phyloP scores from a whole-genome alignment of 2,329 filamentous ascomycete species.

The Lecanicillium sp. region DNA sequence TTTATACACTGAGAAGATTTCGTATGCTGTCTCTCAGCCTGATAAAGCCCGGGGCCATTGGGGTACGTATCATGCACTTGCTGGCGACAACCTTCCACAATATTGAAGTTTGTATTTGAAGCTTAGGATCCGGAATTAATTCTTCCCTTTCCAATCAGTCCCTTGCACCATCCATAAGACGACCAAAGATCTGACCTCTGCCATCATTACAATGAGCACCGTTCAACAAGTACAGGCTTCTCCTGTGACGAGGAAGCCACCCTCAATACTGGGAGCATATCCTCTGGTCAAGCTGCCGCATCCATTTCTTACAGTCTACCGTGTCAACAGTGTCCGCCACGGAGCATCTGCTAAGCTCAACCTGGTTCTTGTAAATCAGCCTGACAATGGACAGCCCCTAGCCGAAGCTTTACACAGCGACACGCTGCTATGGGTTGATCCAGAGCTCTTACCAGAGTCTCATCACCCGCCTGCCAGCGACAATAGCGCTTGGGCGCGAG shows the following conservation, averaged over 20 bases:
- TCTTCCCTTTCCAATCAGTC: too few relatives aligned
- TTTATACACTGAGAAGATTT: too few relatives aligned
- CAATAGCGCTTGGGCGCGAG: conserved; percentile 46
- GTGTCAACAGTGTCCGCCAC: conserved; percentile 22
- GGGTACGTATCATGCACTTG: too few relatives aligned
- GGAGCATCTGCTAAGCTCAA: conserved; percentile 15
- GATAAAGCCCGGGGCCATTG: too few relatives aligned
- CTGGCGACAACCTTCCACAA: too few relatives aligned
- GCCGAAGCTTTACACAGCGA: conserved; percentile 19
- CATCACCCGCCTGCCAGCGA: conserved; percentile 36
- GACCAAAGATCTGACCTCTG: neutral
- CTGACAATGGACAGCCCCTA: conserved; percentile 17
- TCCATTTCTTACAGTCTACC: conserved; percentile 33
- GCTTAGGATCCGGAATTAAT: too few relatives aligned
- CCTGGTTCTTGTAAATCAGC: conserved; percentile 23
- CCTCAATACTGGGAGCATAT: conserved; percentile 20
- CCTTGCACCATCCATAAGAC: too few relatives aligned
- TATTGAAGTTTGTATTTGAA: too few relatives aligned
- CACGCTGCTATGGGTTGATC: conserved; percentile 30
- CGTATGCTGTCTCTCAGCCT: too few relatives aligned
- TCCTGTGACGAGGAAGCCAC: conserved; percentile 13
- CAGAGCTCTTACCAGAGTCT: conserved; percentile 32
- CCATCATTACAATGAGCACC: neutral
- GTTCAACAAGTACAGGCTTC: neutral
- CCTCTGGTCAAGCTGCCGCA: conserved; percentile 33